Conservation (phyloP, 768 basidiomycete genomes). For the Lactarius sp. region DNA sequence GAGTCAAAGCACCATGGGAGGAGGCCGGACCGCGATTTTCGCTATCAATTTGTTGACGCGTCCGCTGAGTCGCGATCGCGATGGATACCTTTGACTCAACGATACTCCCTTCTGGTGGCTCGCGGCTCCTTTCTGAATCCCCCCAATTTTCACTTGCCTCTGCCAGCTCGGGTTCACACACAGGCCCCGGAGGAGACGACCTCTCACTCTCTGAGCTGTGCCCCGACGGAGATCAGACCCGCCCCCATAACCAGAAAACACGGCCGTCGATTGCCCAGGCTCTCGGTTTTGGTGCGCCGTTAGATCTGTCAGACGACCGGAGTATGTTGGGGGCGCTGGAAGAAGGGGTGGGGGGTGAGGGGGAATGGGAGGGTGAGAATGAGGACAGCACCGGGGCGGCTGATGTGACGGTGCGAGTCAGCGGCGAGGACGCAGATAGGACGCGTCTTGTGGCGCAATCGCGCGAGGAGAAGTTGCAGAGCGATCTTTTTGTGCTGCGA, state of each 20-base stretch:
- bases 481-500: constrained; percentile 65
- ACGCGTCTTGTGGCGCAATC: constrained; percentile 32
- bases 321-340: constrained; percentile 9
- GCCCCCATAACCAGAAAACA: background rate
- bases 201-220: constrained; percentile 56
- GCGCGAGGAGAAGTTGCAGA: constrained; percentile 69
- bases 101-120: constrained; percentile 30
- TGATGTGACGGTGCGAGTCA: constrained; percentile 29
- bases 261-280: constrained; percentile 15
- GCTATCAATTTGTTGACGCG: background rate
- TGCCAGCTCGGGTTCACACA: constrained; percentile 32
- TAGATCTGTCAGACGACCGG: background rate
- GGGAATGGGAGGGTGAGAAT: constrained; percentile 17
- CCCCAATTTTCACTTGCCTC: constrained; percentile 32
- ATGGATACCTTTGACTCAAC: constrained; percentile 35
- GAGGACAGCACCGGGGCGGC: constrained; percentile 22
- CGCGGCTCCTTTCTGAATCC: constrained; percentile 47
- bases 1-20: too few relatives aligned
- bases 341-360: constrained; percentile 24
- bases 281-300: constrained; percentile 14
- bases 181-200: constrained; percentile 45
- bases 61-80: constrained; percentile 5
- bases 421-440: constrained; percentile 25
- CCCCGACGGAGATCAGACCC: constrained; percentile 28
- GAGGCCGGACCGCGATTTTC: background rate